Base-by-base conservation (phyloP, 257 asterid genomes). In the Lycium ferocissimum region DNA sequence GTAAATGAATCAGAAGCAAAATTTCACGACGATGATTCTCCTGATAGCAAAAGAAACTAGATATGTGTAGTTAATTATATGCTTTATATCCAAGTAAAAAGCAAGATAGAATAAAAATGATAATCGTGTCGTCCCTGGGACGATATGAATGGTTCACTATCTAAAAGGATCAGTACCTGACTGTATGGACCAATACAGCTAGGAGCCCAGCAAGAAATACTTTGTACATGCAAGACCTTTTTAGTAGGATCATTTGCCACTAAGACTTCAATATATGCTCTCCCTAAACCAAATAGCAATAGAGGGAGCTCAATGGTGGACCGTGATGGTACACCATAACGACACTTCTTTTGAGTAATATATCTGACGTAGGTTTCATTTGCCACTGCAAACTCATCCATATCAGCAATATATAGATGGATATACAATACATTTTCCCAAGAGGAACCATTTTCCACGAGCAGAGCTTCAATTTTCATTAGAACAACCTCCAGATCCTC, bases 101-200 rank as follows among this genome's bases (percentile, higher is more conserved):
- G 26, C 2, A 67, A 85, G 76, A 54, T 33, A 33, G 26, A 53
- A 14, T 53, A 18, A 53, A 78, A 53, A 78, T 0, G 17, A 78
- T 53, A 51, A 78, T 17, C 15, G 1, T 7, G 49, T 6, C 13
- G 20, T 9, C 38, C 81, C 82, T 20, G 38, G 49, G 53, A 78
- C 0, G 58, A 53, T 14, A 78, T 33, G 65, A 78, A 78, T 78
- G 45, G 43, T 49, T 47, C 2, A 51, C 22, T 51, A 22, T 22
- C 12, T 53, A 14, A 53, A 56, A 75, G 18, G 65, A 85, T 87
- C 65, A 90, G 83, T 85, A 96, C 99, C 99, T 96, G 99, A 88
- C 98, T 96, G 89, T 96, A 96, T 35, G 99, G 98, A 88, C 99
- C 99, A 61, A 96, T 96, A 86, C 99, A 96, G 85, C 99, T 95